Percentiles rank a stretch among this genome's conserved stretches.
Conservation (phyloP, 2,329 filamentous ascomycete genomes). For the Phoma sp. region DNA sequence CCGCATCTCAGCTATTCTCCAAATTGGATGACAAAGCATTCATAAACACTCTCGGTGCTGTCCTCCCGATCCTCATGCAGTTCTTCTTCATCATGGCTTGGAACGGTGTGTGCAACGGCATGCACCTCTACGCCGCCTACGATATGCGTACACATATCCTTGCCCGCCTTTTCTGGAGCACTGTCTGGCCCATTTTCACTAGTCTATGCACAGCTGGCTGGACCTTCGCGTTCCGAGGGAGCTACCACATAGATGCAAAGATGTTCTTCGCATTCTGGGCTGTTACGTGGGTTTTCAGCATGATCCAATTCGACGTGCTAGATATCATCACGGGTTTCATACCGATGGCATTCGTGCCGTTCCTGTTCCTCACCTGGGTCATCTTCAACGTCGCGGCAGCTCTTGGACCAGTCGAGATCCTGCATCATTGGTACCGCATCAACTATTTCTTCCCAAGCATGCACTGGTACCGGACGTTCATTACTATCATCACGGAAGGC, state of each 20-base stretch:
- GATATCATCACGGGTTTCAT: slow-evolving; percentile 15
- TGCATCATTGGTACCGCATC: slow-evolving; percentile 11
- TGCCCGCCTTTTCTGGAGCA: slow-evolving; percentile 18
- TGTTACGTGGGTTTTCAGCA: slow-evolving; percentile 17
- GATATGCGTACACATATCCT: slow-evolving; percentile 18
- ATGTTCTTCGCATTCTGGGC: slow-evolving; percentile 23
- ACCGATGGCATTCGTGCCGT: slow-evolving; percentile 12
- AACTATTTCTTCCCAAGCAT: slow-evolving; percentile 16
- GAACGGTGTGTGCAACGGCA: slow-evolving; percentile 48
- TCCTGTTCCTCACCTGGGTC: slow-evolving; percentile 11
- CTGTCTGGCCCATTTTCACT: slow-evolving; percentile 14
- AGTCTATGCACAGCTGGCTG: slow-evolving; percentile 19
- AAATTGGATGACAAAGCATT: slow-evolving; percentile 15
- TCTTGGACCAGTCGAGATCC: slow-evolving; percentile 3
- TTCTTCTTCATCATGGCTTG: slow-evolving; percentile 56
- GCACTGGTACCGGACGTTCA: slow-evolving; percentile 19
- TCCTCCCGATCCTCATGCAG: slow-evolving; percentile 54
- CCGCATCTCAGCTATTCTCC: slow-evolving; percentile 5
- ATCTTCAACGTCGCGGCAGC: slow-evolving; percentile 14
- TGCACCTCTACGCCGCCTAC: slow-evolving; percentile 18
- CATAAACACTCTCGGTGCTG: slow-evolving; percentile 51
- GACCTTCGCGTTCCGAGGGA: slow-evolving; percentile 19
- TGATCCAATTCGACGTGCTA: slow-evolving; percentile 18
- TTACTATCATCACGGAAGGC: slow-evolving; percentile 16
- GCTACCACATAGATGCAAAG: slow-evolving; percentile 15